Evolutionary conservation across 768 basidiomycete genomes (phyloP).

Genomic region (Leccinum pellstonianum): DNA sequence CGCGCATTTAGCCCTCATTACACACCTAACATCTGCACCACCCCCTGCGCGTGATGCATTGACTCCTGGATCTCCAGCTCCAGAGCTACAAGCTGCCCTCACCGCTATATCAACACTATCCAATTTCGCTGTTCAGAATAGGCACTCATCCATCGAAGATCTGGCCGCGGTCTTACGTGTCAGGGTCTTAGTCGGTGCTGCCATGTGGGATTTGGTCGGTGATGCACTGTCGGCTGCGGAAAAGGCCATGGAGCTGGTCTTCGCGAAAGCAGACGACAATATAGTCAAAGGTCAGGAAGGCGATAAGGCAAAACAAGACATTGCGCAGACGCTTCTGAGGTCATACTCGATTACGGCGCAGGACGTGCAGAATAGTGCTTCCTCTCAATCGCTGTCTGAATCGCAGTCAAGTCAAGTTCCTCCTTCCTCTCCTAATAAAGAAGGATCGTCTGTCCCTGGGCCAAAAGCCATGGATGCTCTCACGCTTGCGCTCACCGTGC

Average conservation of each 20-base stretch:
- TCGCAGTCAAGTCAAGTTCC: conserved; percentile 15
- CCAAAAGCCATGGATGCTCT: conserved; percentile 31
- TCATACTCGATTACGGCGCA: conserved; percentile 31
- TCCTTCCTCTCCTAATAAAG: conserved; percentile 4
- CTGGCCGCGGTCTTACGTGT: conserved; percentile 57
- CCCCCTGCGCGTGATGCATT: conserved; percentile 2
- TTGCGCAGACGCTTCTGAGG: conserved; percentile 19
- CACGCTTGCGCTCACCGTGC: conserved; percentile 47
- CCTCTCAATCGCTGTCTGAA: conserved; percentile 18
- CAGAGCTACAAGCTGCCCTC: conserved; percentile 33
- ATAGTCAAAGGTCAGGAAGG: neutral
- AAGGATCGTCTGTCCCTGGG: neutral
- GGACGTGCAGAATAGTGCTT: conserved; percentile 26
- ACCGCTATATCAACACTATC: conserved; percentile 35
- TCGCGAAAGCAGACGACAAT: conserved; percentile 17
- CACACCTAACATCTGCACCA: conserved; percentile 35
- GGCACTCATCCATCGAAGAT: conserved; percentile 45
- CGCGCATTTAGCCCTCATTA: conserved; percentile 56
- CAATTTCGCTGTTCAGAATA: conserved; percentile 27
- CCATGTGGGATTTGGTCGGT: conserved; percentile 52
- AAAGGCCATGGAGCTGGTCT: conserved; percentile 43
- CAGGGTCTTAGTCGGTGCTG: conserved; percentile 52
- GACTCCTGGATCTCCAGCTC: conserved; percentile 3
- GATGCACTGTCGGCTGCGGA: conserved; percentile 52
- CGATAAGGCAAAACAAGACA: conserved; percentile 14